Conservation (phyloP, 2,329 filamentous ascomycete species). For the Paecilomyces sp. region DNA sequence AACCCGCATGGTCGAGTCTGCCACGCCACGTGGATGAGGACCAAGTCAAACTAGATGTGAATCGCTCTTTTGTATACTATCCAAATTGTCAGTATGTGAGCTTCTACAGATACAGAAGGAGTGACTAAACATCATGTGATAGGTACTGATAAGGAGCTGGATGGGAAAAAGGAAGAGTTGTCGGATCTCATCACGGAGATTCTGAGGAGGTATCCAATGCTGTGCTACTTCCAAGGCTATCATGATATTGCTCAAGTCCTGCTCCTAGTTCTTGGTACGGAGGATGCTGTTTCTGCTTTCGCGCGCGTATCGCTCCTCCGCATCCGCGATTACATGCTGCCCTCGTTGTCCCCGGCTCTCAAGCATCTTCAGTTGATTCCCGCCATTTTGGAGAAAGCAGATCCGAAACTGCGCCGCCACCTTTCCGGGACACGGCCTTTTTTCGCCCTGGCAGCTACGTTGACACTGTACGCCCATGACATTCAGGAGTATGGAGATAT, state of each 20-base stretch:
- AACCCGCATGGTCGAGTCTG: slow-evolving; percentile 52
- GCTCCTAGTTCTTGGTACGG: slow-evolving; percentile 69
- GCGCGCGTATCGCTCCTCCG: slow-evolving; percentile 79
- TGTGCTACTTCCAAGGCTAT: slow-evolving; percentile 97
- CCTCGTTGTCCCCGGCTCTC: slow-evolving; percentile 71
- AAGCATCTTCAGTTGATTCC: slow-evolving; percentile 83
- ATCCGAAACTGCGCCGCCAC: slow-evolving; percentile 65
- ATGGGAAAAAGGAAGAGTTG: slow-evolving; percentile 65
- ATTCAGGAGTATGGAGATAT: slow-evolving; percentile 87
- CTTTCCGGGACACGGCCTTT: slow-evolving; percentile 76
- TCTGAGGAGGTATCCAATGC: slow-evolving; percentile 70
- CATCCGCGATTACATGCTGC: slow-evolving; percentile 97
- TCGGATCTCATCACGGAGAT: slow-evolving; percentile 73
- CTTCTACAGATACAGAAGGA: slow-evolving; percentile 1
- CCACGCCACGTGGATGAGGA: slow-evolving; percentile 78
- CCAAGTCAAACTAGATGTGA: slow-evolving; percentile 86
- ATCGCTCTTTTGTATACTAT: slow-evolving; percentile 97
- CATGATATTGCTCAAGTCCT: slow-evolving; percentile 98
- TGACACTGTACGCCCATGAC: slow-evolving; percentile 96
- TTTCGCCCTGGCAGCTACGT: slow-evolving; percentile 85
- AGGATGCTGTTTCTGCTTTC: slow-evolving; percentile 56
- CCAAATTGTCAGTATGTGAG: slow-evolving; percentile 57
- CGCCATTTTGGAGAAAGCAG: slow-evolving; percentile 65
- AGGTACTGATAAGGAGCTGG: slow-evolving; percentile 65
- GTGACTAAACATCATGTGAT: slow-evolving; percentile 13